These are phyloP conservation scores for Erigeron canadensis DNA, from an alignment of 129 eudicot genomes.

Conservation along the genomic window DNA sequence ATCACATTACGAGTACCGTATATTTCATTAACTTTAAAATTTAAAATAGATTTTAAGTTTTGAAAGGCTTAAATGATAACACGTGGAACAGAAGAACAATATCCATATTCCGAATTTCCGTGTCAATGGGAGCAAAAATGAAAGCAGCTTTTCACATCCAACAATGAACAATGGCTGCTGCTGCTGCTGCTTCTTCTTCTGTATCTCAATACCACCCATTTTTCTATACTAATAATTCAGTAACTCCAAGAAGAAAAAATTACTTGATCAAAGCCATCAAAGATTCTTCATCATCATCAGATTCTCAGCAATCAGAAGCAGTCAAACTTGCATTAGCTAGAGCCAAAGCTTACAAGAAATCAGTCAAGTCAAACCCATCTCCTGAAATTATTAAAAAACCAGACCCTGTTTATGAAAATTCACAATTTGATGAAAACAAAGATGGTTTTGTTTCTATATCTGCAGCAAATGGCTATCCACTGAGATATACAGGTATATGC, in stretches of 20 bases:
- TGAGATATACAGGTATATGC: conserved; percentile 14
- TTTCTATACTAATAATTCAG: conserved; percentile 26
- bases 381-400: conserved; percentile 32
- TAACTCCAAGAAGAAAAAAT: conserved; percentile 33
- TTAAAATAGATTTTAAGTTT: too few species aligned
- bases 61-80: too few species aligned
- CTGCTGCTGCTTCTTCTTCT: conserved; percentile 32
- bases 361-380: conserved; percentile 26
- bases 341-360: conserved; percentile 65
- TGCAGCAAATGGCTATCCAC: conserved; percentile 14
- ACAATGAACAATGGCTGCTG: too few species aligned
- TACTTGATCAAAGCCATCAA: conserved; percentile 33
- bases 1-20: too few species aligned
- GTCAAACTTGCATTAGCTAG: conserved; percentile 70
- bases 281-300: conserved; percentile 33
- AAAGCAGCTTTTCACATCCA: too few species aligned
- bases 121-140: too few species aligned
- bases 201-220: conserved; percentile 50
- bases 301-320: conserved; percentile 40
- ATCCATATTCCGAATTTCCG: too few species aligned
- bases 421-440: conserved; percentile 28
- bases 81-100: too few species aligned
- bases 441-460: conserved; percentile 19
- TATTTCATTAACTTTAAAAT: too few species aligned
- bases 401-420: conserved; percentile 24